Base-by-base conservation (phyloP, 345 rosid genomes). In the Camelina neglecta region DNA sequence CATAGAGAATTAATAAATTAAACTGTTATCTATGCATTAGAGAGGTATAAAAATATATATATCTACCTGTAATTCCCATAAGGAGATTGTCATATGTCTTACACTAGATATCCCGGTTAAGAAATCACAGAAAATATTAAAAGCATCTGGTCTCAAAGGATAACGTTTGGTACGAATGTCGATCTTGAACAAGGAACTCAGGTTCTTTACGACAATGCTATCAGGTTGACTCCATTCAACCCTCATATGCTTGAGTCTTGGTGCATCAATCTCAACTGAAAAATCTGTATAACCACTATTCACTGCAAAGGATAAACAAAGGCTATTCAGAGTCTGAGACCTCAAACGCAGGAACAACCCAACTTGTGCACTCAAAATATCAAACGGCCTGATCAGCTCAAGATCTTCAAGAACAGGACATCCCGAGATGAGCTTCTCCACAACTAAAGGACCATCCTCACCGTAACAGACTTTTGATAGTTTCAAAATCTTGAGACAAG, bases 401-500 rank as follows among this genome's bases (percentile, higher is more conserved):
- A 65, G 60, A 38, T 50, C 33, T 53, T 67, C 60, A 8, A 67
- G 60, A 51, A 51, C 9, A 21, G 36, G 65, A 48, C 20, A n/a
- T 15, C 10, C 38, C 18, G 51, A 39, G 16, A 68, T 68, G 50
- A 68, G 36, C 36, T 38, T 51, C 72, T 24, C 49, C 61, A 68
- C 29, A 16, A 53, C 5, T 12, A 21, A 38, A 51, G 45, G 16
- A 13, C 29, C 51, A 54, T 56, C 24, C 8, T 11, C 2, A 24
- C 5, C 6, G 9, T 74, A 20, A 2, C 3, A 21, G 36, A 45
- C 7, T 0, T 21, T 2, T 4, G 1, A 5, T 7, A 74, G 56
- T 8, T 33, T 12, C 72, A 65, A 5, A n/a, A 4, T 35, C 60
- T 75, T 59, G 53, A 75, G 65, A 75, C 60, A 26, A 36, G 73